These are phyloP conservation scores for Lophium mytilinum DNA, from an alignment of 495 filamentous ascomycete genomes.

Conservation along the genomic window DNA sequence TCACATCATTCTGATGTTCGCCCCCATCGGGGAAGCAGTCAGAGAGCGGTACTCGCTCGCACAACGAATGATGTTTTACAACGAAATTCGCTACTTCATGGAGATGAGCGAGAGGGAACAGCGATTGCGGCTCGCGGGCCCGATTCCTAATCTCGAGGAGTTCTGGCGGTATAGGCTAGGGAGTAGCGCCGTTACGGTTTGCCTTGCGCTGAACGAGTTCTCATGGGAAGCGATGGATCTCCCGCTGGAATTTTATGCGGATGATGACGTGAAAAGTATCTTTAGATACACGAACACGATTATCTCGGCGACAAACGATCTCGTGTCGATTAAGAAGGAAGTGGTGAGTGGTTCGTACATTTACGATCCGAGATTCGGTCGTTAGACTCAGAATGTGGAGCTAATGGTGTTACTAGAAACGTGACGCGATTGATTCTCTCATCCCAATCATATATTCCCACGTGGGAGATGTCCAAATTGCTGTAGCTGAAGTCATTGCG, in stretches of 20 bases:
- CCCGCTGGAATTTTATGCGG: constrained; percentile 38
- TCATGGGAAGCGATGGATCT: not conserved
- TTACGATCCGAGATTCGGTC: too few relatives aligned
- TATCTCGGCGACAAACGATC: not conserved
- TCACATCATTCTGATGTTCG: not conserved
- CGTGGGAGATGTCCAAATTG: not conserved
- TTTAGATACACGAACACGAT: constrained; percentile 33
- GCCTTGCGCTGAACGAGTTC: not conserved
- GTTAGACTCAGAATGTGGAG: too few relatives aligned
- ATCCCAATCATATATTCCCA: not conserved
- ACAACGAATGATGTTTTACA: not conserved
- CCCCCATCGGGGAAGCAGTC: not conserved
- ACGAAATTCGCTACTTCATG: not conserved
- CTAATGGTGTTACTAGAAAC: constrained; percentile 8
- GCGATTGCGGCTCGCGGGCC: not conserved
- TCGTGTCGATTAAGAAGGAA: constrained; percentile 47
- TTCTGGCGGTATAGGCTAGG: not conserved
- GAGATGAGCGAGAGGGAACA: not conserved
- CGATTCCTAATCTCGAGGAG: not conserved
- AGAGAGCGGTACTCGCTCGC: not conserved
- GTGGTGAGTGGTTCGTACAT: constrained; percentile 14
- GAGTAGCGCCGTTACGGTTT: not conserved
- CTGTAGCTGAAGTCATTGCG: not conserved
- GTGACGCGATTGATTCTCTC: constrained; percentile 1
- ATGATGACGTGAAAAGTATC: constrained; percentile 47